Conservation (phyloP, 305 asterid species). For the Plantago lanceolata region DNA sequence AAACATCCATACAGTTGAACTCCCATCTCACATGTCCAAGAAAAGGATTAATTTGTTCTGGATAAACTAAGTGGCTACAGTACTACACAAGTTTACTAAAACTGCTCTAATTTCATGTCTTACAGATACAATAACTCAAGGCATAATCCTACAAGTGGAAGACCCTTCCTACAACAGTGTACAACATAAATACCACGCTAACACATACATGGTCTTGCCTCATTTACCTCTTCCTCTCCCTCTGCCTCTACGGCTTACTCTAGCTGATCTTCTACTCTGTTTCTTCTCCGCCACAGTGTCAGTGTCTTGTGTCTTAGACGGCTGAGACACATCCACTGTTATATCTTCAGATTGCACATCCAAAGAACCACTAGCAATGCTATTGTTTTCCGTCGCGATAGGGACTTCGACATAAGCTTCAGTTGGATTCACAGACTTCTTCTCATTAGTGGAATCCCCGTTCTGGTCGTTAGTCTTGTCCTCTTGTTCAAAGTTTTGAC, state of each 20-base stretch:
- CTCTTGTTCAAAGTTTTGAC: constrained; percentile 27
- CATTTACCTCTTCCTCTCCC: constrained; percentile 47
- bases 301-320: not conserved
- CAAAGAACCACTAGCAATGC: constrained; percentile 28
- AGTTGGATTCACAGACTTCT: constrained; percentile 30
- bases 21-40: not conserved
- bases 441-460: constrained; percentile 15
- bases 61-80: not conserved
- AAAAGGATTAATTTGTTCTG: not conserved
- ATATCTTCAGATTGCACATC: constrained; percentile 37
- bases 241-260: constrained; percentile 36
- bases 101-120: not conserved
- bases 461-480: constrained; percentile 26
- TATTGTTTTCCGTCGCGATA: constrained; percentile 34
- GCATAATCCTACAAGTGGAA: constrained; percentile 26
- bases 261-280: constrained; percentile 36
- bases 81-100: not conserved
- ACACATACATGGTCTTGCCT: constrained; percentile 11
- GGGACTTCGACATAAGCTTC: constrained; percentile 65
- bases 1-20: not conserved
- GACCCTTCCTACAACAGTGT: constrained; percentile 30
- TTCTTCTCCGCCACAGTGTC: constrained; percentile 27
- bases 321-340: constrained; percentile 17
- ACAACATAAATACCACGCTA: constrained; percentile 24
- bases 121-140: not conserved